These are phyloP conservation scores for Colletotrichum sp. DNA, from an alignment of 2,329 filamentous ascomycete genomes.

Conservation along the genomic window DNA sequence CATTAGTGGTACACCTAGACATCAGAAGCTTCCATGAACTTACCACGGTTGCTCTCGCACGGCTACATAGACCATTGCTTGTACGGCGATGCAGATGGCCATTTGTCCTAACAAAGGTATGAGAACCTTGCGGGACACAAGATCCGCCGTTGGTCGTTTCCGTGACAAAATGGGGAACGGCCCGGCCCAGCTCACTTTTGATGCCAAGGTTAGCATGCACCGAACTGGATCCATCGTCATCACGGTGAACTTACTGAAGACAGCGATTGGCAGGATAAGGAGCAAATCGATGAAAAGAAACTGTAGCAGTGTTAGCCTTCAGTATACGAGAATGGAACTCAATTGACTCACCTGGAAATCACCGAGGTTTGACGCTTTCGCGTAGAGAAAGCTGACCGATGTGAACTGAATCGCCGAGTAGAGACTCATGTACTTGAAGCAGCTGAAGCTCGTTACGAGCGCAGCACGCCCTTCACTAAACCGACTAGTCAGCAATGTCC, in stretches of 20 bases:
- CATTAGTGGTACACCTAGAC: slow-evolving; percentile 18
- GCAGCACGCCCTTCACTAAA: slow-evolving; percentile 86
- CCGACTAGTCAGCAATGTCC: neutral
- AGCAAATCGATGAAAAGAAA: slow-evolving; percentile 95
- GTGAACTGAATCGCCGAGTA: slow-evolving; percentile 99
- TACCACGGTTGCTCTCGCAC: slow-evolving; percentile 84
- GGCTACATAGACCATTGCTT: slow-evolving; percentile 73
- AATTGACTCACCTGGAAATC: slow-evolving; percentile 76
- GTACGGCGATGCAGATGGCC: slow-evolving; percentile 75
- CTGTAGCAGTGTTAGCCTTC: slow-evolving; percentile 33
- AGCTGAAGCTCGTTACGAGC: slow-evolving; percentile 97
- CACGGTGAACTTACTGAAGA: slow-evolving; percentile 71
- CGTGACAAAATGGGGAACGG: slow-evolving; percentile 77
- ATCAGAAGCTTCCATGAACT: slow-evolving; percentile 20
- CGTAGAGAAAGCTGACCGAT: slow-evolving; percentile 94
- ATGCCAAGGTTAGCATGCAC: neutral
- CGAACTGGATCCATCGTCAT: neutral
- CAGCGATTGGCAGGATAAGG: slow-evolving; percentile 92
- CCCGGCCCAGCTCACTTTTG: slow-evolving; percentile 89
- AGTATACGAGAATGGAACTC: neutral
- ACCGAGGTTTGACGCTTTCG: slow-evolving; percentile 89
- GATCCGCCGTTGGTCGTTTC: slow-evolving; percentile 88
- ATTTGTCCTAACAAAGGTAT: slow-evolving; percentile 91
- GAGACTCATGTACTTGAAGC: slow-evolving; percentile 99
- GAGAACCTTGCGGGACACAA: slow-evolving; percentile 92